A percentile compares a stretch with the other conserved stretches of the same genome.
Evolutionary conservation across 2,329 filamentous ascomycete genomes (phyloP).

Genomic region (Phaeosphaeriaceae sp.): DNA sequence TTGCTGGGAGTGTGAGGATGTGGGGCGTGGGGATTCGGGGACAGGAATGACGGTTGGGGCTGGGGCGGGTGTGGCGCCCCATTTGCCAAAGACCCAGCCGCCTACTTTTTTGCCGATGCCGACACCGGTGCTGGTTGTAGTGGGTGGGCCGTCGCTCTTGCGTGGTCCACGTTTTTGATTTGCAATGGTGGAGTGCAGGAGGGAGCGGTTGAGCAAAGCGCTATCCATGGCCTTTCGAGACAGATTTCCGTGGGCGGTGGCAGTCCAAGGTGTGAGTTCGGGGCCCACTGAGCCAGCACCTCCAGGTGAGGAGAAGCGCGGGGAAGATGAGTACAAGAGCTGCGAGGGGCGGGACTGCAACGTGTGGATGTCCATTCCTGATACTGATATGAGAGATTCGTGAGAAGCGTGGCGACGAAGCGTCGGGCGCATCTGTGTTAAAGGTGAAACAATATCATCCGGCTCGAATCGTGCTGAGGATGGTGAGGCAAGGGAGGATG

Average conservation of each 20-base stretch:
- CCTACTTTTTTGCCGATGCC: slow-evolving; percentile 63
- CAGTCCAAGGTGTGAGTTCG: slow-evolving; percentile 54
- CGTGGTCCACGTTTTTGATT: slow-evolving; percentile 33
- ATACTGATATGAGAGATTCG: slow-evolving; percentile 86
- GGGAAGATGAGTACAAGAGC: slow-evolving; percentile 63
- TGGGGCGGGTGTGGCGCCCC: slow-evolving; percentile 63
- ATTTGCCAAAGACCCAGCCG: slow-evolving; percentile 69
- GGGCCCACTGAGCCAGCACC: slow-evolving; percentile 51
- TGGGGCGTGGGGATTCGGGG: slow-evolving; percentile 21
- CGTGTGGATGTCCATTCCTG: slow-evolving; percentile 88
- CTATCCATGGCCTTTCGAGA: slow-evolving; percentile 57
- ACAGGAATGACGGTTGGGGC: slow-evolving; percentile 29
- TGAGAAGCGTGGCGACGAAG: slow-evolving; percentile 76
- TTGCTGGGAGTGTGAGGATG: slow-evolving; percentile 27
- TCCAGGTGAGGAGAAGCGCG: slow-evolving; percentile 56
- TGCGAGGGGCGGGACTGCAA: slow-evolving; percentile 78
- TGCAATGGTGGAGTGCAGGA: slow-evolving; percentile 41
- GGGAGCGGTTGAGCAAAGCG: slow-evolving; percentile 62
- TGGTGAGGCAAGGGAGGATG: slow-evolving; percentile 31
- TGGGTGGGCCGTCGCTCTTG: slow-evolving; percentile 18
- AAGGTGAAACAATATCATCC: slow-evolving; percentile 42
- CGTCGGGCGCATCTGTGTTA: slow-evolving; percentile 45
- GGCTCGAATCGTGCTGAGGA: slow-evolving; percentile 18
- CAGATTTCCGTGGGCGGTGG: slow-evolving; percentile 58
- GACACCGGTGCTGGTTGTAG: slow-evolving; percentile 24